These are phyloP conservation scores for Cenchrus purpureus DNA, from an alignment of 176 grass and related monocot genomes.

Conservation along the genomic window DNA sequence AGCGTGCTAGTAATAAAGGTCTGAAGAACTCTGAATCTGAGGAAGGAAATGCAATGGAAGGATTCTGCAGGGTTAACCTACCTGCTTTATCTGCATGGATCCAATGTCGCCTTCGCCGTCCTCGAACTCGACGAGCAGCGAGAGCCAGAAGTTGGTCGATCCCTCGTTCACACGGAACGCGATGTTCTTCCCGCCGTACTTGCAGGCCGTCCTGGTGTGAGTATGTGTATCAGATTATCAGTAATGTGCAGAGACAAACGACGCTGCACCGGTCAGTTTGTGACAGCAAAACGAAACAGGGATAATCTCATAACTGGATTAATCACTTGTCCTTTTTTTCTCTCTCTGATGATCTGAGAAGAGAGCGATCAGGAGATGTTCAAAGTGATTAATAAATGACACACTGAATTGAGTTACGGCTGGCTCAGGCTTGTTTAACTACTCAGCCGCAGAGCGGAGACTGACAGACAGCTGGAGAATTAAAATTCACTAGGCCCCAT, in stretches of 20 bases:
- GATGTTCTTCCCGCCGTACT: conserved; percentile 83
- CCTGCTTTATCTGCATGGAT: conserved; percentile 96
- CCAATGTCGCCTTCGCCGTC: conserved; percentile 93
- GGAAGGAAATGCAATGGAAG: background rate
- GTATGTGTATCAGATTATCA: no score
- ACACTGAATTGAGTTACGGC: conserved; percentile 10
- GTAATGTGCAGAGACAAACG: background rate
- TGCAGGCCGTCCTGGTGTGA: conserved; percentile 76
- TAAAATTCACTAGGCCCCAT: background rate
- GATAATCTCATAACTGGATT: background rate
- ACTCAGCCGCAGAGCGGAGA: conserved; percentile 10
- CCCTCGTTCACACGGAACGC: conserved; percentile 94
- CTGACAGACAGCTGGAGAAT: conserved; percentile 32
- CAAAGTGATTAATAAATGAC: conserved; percentile 33
- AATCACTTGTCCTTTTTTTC: background rate
- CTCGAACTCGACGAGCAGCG: conserved; percentile 93
- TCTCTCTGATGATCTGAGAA: background rate
- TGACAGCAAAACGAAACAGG: background rate
- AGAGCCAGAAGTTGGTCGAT: conserved; percentile 91
- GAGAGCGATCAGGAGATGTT: conserved; percentile 13
- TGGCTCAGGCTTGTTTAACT: conserved; percentile 34
- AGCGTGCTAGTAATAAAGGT: background rate
- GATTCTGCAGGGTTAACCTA: conserved; percentile 51
- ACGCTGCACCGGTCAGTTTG: conserved; percentile 21
- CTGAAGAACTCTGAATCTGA: background rate